Evolutionary conservation across 108 stramenopile species (phyloP).

Genomic region (Epipyxis sp.): DNA sequence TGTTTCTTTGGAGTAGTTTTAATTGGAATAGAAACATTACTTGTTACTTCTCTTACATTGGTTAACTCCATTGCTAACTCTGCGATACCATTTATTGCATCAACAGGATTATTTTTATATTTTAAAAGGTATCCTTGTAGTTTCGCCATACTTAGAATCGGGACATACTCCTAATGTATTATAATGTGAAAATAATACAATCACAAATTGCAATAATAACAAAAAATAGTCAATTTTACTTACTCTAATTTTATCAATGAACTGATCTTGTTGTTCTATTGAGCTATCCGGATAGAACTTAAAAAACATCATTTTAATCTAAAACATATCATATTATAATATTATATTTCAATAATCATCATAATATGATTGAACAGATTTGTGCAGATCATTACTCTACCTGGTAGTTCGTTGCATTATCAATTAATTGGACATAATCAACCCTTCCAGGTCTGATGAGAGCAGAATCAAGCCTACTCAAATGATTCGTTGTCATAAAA

Average conservation of each 20-base stretch:
- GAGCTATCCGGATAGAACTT: too few species aligned
- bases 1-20: constrained; percentile 11
- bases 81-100: not conserved
- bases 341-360: too few species aligned
- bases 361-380: too few species aligned
- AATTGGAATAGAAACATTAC: not conserved
- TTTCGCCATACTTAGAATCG: constrained; percentile 32
- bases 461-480: constrained; percentile 15
- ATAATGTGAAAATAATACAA: not conserved
- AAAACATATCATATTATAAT: too few species aligned
- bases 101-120: constrained; percentile 8
- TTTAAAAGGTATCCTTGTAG: constrained; percentile 35
- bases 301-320: too few species aligned
- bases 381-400: too few species aligned
- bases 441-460: constrained; percentile 32
- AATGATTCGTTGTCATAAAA: constrained; percentile 32
- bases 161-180: too few species aligned
- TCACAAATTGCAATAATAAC: not conserved
- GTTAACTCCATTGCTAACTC: not conserved
- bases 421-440: constrained; percentile 20
- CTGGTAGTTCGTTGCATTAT: constrained; percentile 18
- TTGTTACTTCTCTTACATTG: not conserved
- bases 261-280: too few species aligned
- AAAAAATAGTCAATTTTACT: not conserved
- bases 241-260: not conserved